phyloP scores from a whole-genome alignment of 1,139 yeast genomes.

The Groenewaldozyma auringiensis region DNA sequence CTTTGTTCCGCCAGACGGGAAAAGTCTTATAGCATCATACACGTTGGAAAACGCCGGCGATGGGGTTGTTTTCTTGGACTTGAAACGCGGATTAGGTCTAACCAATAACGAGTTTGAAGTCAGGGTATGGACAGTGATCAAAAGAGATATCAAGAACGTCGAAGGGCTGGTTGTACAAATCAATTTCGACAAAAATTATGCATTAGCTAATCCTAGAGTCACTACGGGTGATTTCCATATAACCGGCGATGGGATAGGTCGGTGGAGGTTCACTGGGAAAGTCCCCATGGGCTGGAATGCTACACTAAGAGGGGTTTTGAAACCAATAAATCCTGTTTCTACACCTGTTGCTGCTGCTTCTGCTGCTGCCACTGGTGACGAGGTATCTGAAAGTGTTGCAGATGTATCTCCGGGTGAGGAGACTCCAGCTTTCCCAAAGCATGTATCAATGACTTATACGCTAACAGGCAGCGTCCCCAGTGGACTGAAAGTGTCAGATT shows the following conservation, averaged over 20 bases:
- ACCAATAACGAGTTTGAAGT: slow-evolving; percentile 70
- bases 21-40: slow-evolving; percentile 56
- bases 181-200: slow-evolving; percentile 31
- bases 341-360: too few species aligned
- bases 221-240: slow-evolving; percentile 67
- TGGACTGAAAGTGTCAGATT: slow-evolving; percentile 60
- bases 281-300: slow-evolving; percentile 63
- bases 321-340: too few species aligned
- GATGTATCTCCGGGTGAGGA: slow-evolving; percentile 4
- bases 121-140: slow-evolving; percentile 46
- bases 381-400: slow-evolving; percentile 5
- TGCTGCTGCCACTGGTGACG: slow-evolving; percentile 20
- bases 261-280: slow-evolving; percentile 62
- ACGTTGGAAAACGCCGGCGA: slow-evolving; percentile 39
- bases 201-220: slow-evolving; percentile 47
- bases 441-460: slow-evolving; percentile 46
- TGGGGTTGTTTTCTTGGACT: slow-evolving; percentile 56
- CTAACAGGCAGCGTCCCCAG: slow-evolving; percentile 71
- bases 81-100: slow-evolving; percentile 54
- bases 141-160: slow-evolving; percentile 46
- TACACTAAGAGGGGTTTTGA: slow-evolving; percentile 52
- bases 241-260: slow-evolving; percentile 48
- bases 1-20: slow-evolving; percentile 89
- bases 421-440: slow-evolving; percentile 40
- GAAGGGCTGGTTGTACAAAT: slow-evolving; percentile 52